Base-by-base conservation (phyloP, 1,284 basidiomycete genomes). In the Trichosporon sp. region DNA sequence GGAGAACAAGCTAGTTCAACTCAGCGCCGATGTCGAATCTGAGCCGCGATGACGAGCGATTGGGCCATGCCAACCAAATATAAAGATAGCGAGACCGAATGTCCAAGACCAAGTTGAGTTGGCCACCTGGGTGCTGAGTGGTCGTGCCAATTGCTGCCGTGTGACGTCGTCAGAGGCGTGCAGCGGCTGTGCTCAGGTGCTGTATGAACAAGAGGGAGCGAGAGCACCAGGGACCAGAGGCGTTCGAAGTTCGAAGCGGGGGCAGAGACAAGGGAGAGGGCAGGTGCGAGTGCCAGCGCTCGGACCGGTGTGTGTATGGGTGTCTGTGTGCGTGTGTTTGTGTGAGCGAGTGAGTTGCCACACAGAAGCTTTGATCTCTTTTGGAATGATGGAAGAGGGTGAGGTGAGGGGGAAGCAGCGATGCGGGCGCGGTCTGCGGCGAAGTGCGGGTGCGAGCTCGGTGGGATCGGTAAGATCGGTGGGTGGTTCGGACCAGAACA, bases 81-180 rank as follows among this genome's bases (percentile, higher is more conserved):
- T 63, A 63, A 37, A 21, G 32, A n/a, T 16, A n/a, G 31, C 32
- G 10, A 37, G 14, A 35, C 31, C 16, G 59, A 63, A 54, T 26
- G 51, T 54, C 51, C 51, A 54, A 26, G 59, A 63, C 59, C 59
- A 63, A 63, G 59, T 63, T 63, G 59, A 63, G 59, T 63, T 63
- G 59, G 59, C 51, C 51, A 54, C 51, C 51, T 54, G 51, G 21
- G 10, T 8, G 51, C 21, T 54, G 51, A 21, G 51, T 54, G 51
- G 51, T 10, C 51, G 51, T 21, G 51, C 51, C 51, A 16, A 54
- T n/a, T 54, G 51, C 51, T 54, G 51, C 51, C 51, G 51, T 54
- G 51, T 54, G 51, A 54, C 51, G 51, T 54, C 51, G 51, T 54
- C 51, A 48, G 51, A 54, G 21, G 51, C 51, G 51, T 54, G 51